Conservation (phyloP, 768 basidiomycete species). For the Rhizopogon sp. region DNA sequence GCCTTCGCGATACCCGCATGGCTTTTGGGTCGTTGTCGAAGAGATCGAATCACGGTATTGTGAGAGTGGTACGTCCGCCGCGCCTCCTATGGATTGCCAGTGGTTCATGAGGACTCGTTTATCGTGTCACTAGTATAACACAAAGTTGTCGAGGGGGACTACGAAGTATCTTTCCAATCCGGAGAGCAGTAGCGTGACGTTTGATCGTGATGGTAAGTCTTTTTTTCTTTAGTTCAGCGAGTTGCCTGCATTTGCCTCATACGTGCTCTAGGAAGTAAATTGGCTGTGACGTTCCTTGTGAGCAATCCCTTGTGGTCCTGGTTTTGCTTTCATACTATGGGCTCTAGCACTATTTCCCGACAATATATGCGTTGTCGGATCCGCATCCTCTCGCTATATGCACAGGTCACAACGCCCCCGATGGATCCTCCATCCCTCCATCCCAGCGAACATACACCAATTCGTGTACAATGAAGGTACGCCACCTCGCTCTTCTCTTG, state of each 20-base stretch:
- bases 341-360: conserved; percentile 60
- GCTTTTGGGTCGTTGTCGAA: conserved; percentile 52
- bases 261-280: conserved; percentile 42
- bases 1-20: conserved; percentile 69
- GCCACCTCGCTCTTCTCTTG: neutral
- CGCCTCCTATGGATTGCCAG: conserved; percentile 3
- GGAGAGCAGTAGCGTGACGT: conserved; percentile 62
- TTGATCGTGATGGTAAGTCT: conserved; percentile 58
- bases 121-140: conserved; percentile 41
- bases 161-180: conserved; percentile 45
- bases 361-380: conserved; percentile 65
- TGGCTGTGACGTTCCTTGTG: conserved; percentile 68
- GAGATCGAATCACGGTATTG: conserved; percentile 47
- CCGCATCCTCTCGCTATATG: conserved; percentile 66
- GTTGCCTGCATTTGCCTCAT: conserved; percentile 1
- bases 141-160: conserved; percentile 39
- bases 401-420: conserved; percentile 51
- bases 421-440: conserved; percentile 43
- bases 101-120: conserved; percentile 4
- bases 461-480: conserved; percentile 77
- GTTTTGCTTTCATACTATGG: neutral
- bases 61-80: conserved; percentile 39
- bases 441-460: conserved; percentile 59
- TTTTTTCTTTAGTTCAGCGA: conserved; percentile 1
- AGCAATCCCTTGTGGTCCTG: conserved; percentile 13